These are phyloP conservation scores for Gossypium stocksii DNA, from an alignment of 345 rosid genomes.

Conservation along the genomic window DNA sequence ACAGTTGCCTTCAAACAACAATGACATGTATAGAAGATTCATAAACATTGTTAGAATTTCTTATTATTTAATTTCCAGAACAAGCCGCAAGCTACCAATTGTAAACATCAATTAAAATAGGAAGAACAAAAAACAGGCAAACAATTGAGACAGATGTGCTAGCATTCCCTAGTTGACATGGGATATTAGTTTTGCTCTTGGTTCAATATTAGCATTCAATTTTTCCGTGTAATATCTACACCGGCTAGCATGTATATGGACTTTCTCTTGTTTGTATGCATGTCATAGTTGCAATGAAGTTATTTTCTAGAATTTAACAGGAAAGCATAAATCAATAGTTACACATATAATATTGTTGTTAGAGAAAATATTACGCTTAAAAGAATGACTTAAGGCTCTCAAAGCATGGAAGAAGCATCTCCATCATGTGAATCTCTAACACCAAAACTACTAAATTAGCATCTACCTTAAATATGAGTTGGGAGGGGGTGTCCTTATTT, in stretches of 20 bases:
- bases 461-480: not conserved
- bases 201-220: not conserved
- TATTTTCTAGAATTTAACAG: not conserved
- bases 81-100: not conserved
- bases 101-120: conserved; percentile 5
- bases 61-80: not conserved
- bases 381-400: not conserved
- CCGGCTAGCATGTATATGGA: not conserved
- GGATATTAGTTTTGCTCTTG: not conserved
- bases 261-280: not conserved
- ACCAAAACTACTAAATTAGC: not conserved
- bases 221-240: not conserved
- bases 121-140: not conserved
- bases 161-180: not conserved
- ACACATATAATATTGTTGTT: not conserved
- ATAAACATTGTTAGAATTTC: not conserved
- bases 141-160: not conserved
- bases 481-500: not conserved
- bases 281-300: not conserved
- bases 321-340: not conserved
- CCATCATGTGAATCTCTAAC: not conserved
- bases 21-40: not conserved
- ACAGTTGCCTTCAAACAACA: not conserved
- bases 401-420: not conserved
- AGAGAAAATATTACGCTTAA: not conserved